Evolutionary conservation across 1,284 basidiomycete genomes (phyloP), one percentile per base, ranked within the genome.

Genomic region (Leccinum holopus): DNA sequence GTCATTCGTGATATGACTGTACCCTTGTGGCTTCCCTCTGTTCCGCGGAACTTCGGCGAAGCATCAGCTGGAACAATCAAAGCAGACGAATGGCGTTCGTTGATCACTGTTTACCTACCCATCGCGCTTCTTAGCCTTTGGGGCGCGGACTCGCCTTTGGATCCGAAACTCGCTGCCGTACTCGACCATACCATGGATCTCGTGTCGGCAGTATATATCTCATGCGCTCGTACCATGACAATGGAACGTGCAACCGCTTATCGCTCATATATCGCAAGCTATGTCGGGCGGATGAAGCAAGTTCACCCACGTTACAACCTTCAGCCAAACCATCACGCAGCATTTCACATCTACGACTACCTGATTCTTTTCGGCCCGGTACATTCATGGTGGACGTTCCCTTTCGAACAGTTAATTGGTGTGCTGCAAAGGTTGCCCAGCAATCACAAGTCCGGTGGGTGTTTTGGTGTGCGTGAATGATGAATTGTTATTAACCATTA

Each of bases 21-120:
- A 6, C 53, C 53, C 9, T 5, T n/a, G 1, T 78, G 75, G 75
- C 62, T 78, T 11, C n/a, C n/a, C 47, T 49, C 21, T n/a, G 21
- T 49, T 21, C 47, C 18, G 9, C 5, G 4, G n/a, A 52, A 52
- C 25, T 52, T 52, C 8, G 25, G 51, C 16, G 14, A 52, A 28
- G 12, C 11, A 52, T 28, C 51, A 12, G 51, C 51, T 12, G 32
- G 53, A 8, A 55, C 53, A 18, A 67, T 77, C 16, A 77, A 75
- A 53, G 76, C 73, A 1, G 73, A 72, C 58, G 68, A 78, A 39
- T 78, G 76, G 73, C 61, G 67, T 11, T 67, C 68, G 3, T 65
- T 77, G 3, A 68, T 68, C 57, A 74, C 68, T 0, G 66, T 79
- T 33, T 74, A 77, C 55, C 62, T 77, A 11, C 71, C 73, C 0